A percentile compares a stretch with the other conserved stretches of the same genome.
These are phyloP conservation scores for Fusarium fujikuroi DNA, from an alignment of 2,329 filamentous ascomycete species.

Conservation along the genomic window DNA sequence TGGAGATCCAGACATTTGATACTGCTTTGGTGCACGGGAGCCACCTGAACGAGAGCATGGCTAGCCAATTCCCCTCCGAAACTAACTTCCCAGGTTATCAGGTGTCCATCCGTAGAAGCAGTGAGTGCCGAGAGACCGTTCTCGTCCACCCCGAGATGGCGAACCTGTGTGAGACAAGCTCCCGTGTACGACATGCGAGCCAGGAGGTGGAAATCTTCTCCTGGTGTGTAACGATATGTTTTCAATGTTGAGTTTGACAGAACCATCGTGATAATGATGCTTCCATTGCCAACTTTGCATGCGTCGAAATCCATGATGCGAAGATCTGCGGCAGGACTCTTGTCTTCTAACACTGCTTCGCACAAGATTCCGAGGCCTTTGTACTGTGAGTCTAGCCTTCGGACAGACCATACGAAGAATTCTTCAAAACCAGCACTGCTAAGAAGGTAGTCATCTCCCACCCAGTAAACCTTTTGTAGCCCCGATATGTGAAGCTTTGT, in stretches of 20 bases:
- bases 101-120: slow-evolving; percentile 82
- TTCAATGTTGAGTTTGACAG: slow-evolving; percentile 87
- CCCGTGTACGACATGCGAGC: slow-evolving; percentile 71
- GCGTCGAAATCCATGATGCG: slow-evolving; percentile 85
- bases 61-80: slow-evolving; percentile 5
- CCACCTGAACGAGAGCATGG: slow-evolving; percentile 47
- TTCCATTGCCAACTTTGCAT: slow-evolving; percentile 34
- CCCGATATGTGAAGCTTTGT: slow-evolving; percentile 84
- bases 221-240: slow-evolving; percentile 61
- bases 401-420: slow-evolving; percentile 84
- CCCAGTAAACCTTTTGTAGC: slow-evolving; percentile 84
- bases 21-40: slow-evolving; percentile 79
- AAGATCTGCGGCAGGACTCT: slow-evolving; percentile 70
- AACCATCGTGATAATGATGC: slow-evolving; percentile 73
- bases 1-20: slow-evolving; percentile 73
- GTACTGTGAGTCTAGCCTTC: slow-evolving; percentile 61
- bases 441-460: slow-evolving; percentile 76
- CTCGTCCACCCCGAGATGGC: slow-evolving; percentile 52
- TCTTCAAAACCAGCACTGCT: slow-evolving; percentile 91
- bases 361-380: slow-evolving; percentile 65
- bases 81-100: slow-evolving; percentile 54
- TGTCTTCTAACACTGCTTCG: slow-evolving; percentile 65
- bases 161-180: slow-evolving; percentile 77
- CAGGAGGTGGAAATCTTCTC: slow-evolving; percentile 59
- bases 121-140: slow-evolving; percentile 64